Percentiles rank a stretch among this genome's conserved stretches.
Conservation (phyloP, 352 stramenopile species). For the Nothophytophthora sp. region DNA sequence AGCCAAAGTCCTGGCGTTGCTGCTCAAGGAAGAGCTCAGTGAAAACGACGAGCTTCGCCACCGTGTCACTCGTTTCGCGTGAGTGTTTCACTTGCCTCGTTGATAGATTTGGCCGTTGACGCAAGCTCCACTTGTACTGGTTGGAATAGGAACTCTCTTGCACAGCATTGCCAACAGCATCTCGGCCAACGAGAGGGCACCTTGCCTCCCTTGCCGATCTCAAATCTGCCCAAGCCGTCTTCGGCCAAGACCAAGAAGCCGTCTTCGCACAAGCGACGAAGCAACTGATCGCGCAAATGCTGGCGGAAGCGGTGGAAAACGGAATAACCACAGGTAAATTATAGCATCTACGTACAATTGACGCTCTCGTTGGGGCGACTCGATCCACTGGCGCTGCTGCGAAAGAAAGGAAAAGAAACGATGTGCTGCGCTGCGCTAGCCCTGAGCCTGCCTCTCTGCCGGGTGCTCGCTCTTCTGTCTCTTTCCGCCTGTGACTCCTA, state of each 20-base stretch:
- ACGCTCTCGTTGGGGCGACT: constrained; percentile 7
- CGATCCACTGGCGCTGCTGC: constrained; percentile 3
- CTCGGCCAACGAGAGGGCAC: not conserved
- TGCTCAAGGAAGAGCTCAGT: constrained; percentile 34
- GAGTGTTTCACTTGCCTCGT: constrained; percentile 1
- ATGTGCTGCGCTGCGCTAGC: constrained; percentile 15
- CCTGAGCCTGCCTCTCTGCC: constrained; percentile 5
- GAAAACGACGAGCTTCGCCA: constrained; percentile 14
- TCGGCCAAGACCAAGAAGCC: not conserved
- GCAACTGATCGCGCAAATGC: too few relatives aligned
- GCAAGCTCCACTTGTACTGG: not conserved
- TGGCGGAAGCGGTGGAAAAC: too few relatives aligned
- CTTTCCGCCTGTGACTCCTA: constrained; percentile 10
- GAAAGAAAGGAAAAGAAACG: constrained; percentile 12
- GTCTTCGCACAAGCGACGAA: not conserved
- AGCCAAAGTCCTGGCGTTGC: constrained; percentile 32
- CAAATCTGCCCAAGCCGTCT: not conserved
- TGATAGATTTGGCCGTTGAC: not conserved
- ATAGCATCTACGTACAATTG: too few relatives aligned
- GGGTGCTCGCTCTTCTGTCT: constrained; percentile 13
- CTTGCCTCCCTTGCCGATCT: constrained; percentile 7
- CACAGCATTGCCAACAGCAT: constrained; percentile 1
- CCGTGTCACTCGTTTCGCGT: constrained; percentile 15
- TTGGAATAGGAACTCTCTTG: constrained; percentile 4
- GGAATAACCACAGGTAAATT: too few relatives aligned